A percentile compares a stretch with the other conserved stretches of the same genome.
Conservation (phyloP, 306 rosid genomes). For the Trifolium pratense region DNA sequence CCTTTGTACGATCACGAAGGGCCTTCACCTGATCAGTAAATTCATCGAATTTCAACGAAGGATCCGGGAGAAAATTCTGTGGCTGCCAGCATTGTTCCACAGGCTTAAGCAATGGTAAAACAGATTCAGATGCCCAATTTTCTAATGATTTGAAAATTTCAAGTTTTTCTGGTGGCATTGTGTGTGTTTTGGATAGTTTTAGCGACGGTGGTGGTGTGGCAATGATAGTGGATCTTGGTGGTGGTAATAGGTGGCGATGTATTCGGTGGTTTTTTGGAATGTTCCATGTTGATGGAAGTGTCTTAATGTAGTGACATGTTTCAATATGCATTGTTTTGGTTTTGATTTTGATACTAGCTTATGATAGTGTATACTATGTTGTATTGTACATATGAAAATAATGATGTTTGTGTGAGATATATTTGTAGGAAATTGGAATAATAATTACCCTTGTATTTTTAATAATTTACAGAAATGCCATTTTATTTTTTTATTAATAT, state of each 20-base stretch:
- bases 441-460: neutral
- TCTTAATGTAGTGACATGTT: conserved; percentile 27
- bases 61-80: conserved; percentile 59
- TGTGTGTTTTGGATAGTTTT: conserved; percentile 38
- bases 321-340: conserved; percentile 39
- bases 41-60: conserved; percentile 46
- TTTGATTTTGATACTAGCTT: neutral
- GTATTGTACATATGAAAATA: conserved; percentile 1
- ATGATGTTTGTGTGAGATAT: neutral
- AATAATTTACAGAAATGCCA: conserved; percentile 19
- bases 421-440: conserved; percentile 25
- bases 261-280: conserved; percentile 12
- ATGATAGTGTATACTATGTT: neutral
- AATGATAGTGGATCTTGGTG: conserved; percentile 1
- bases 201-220: conserved; percentile 36
- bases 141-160: conserved; percentile 65
- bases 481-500: neutral
- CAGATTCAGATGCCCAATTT: conserved; percentile 57
- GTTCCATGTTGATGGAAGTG: conserved; percentile 28
- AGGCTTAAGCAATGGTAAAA: conserved; percentile 66
- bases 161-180: conserved; percentile 58
- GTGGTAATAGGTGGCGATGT: conserved; percentile 20
- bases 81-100: conserved; percentile 82
- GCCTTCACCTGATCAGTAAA: conserved; percentile 59
- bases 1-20: conserved; percentile 66